Conservation (phyloP, 192 early-diverging fungal species). For the Coemansia sp. region DNA sequence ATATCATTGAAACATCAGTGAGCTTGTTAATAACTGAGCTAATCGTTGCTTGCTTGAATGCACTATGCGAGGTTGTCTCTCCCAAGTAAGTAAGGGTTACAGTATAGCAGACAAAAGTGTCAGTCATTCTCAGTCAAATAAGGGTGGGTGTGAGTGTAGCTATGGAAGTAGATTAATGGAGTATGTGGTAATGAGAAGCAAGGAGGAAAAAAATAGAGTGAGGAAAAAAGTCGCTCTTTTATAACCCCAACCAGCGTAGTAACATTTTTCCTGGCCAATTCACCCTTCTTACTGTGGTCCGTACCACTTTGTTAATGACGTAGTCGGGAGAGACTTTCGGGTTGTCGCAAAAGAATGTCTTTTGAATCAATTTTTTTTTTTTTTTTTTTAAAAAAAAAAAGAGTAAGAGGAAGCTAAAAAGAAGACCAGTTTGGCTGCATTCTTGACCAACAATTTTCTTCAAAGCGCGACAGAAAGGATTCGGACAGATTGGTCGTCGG, state of each 20-base stretch:
- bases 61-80: no score
- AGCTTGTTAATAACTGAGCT: not conserved
- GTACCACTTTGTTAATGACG: not conserved
- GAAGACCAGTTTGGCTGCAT: not conserved
- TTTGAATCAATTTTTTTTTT: not conserved
- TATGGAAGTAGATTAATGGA: not conserved
- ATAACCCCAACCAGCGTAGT: not conserved
- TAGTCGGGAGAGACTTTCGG: not conserved
- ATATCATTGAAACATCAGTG: not conserved
- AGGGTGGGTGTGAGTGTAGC: not conserved
- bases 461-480: constrained; percentile 55
- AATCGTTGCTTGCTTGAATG: not conserved
- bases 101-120: not conserved
- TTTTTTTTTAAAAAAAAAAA: not conserved
- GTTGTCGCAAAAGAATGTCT: not conserved
- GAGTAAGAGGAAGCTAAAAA: not conserved
- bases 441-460: not conserved
- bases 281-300: not conserved
- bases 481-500: constrained; percentile 75
- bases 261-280: not conserved
- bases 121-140: not conserved
- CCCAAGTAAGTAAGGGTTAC: not conserved
- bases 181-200: not conserved
- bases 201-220: not conserved
- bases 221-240: not conserved